These are phyloP conservation scores for Rhizopus sp. DNA, from an alignment of 371 early-diverging fungal genomes.

Conservation along the genomic window DNA sequence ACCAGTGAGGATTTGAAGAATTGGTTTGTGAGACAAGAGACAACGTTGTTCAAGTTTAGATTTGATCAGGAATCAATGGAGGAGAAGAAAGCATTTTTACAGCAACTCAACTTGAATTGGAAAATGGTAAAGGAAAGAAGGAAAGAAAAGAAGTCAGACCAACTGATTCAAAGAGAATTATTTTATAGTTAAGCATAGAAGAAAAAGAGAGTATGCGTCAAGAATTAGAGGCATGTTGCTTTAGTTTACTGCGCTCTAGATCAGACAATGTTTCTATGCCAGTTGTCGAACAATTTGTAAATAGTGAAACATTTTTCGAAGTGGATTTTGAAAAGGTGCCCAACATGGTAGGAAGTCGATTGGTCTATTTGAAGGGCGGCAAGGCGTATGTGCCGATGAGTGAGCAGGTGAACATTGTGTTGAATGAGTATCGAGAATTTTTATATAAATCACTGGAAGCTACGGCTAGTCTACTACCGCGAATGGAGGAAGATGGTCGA, in stretches of 20 bases:
- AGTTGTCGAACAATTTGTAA: conserved; percentile 25
- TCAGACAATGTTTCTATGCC: neutral
- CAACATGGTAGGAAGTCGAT: conserved; percentile 71
- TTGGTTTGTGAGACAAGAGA: conserved; percentile 94
- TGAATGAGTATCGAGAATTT: conserved; percentile 73
- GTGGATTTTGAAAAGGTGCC: conserved; percentile 87
- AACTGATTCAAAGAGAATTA: neutral
- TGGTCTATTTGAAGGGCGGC: conserved; percentile 76
- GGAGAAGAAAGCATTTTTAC: conserved; percentile 63
- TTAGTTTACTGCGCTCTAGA: neutral
- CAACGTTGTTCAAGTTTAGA: conserved; percentile 76
- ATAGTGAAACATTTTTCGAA: conserved; percentile 55
- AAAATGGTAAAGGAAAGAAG: conserved; percentile 41
- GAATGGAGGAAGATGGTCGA: conserved; percentile 94
- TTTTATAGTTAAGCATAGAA: conserved; percentile 14
- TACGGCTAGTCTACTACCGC: conserved; percentile 74
- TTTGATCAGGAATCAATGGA: conserved; percentile 56
- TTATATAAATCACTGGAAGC: conserved; percentile 33
- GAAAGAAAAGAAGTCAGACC: neutral
- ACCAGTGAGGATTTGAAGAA: conserved; percentile 74
- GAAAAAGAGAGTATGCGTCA: conserved; percentile 20
- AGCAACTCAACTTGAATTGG: conserved; percentile 56
- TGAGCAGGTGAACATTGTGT: conserved; percentile 75
- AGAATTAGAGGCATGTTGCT: conserved; percentile 15
- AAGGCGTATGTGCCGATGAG: conserved; percentile 83